Conservation (phyloP, 192 early-diverging fungal genomes). For the Dissophora ornata region DNA sequence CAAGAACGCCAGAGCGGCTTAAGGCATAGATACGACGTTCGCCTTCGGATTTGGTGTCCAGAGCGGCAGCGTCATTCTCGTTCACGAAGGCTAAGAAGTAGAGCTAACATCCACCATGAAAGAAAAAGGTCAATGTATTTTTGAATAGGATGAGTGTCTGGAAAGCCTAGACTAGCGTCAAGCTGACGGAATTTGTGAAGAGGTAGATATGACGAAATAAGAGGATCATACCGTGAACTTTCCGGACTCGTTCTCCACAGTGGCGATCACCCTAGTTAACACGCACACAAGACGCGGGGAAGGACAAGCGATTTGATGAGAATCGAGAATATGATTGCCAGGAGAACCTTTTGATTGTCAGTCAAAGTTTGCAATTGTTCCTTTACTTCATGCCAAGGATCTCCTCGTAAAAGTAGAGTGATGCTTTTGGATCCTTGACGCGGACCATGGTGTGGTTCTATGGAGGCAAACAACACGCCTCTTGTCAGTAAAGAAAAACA, state of each 20-base stretch:
- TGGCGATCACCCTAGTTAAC: constrained; percentile 61
- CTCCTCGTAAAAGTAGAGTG: constrained; percentile 79
- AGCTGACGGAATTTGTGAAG: too few species aligned
- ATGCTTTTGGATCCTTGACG: constrained; percentile 83
- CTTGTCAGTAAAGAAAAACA: background rate
- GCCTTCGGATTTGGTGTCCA: constrained; percentile 61
- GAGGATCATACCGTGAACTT: constrained; percentile 62
- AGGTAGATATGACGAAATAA: too few species aligned
- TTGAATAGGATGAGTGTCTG: too few species aligned
- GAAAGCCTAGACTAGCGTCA: too few species aligned
- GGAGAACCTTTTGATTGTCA: too few species aligned
- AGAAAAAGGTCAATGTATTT: background rate
- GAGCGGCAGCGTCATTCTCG: constrained; percentile 58
- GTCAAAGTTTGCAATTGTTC: too few species aligned
- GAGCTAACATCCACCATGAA: constrained; percentile 63
- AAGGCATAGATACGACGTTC: constrained; percentile 65
- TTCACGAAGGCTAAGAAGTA: constrained; percentile 81
- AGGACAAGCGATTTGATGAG: too few species aligned
- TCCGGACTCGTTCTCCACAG: constrained; percentile 57
- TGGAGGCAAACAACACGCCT: background rate
- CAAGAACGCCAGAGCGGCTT: constrained; percentile 76
- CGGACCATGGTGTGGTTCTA: constrained; percentile 91
- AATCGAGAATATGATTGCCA: too few species aligned
- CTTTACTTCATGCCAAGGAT: constrained; percentile 88
- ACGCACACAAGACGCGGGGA: too few species aligned